A percentile compares a stretch with the other conserved stretches of the same genome.
These are phyloP conservation scores for Kluyveromyces wickerhamii DNA, from an alignment of 805 yeast genomes.

Conservation along the genomic window DNA sequence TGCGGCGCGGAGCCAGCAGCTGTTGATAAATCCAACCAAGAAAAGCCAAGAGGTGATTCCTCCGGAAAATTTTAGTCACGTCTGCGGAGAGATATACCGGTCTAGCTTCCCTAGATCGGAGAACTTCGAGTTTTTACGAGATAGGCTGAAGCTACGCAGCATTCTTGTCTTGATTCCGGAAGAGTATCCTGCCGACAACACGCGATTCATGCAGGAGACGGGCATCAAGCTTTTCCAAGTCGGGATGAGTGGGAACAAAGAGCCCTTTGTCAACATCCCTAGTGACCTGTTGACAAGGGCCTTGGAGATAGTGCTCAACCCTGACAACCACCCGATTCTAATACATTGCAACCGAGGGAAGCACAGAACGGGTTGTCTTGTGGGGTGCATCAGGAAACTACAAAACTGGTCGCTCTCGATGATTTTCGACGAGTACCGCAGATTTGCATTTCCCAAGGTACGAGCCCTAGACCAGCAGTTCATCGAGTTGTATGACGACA, in stretches of 20 bases:
- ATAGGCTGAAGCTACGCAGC: slow-evolving; percentile 53
- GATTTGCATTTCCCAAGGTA: slow-evolving; percentile 92
- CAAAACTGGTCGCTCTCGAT: slow-evolving; percentile 91
- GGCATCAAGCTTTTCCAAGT: slow-evolving; percentile 71
- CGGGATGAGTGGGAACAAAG: slow-evolving; percentile 93
- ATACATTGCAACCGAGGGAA: slow-evolving; percentile 96
- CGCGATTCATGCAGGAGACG: slow-evolving; percentile 50
- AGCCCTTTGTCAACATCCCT: slow-evolving; percentile 77
- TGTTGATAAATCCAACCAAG: slow-evolving; percentile 4
- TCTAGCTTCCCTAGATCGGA: slow-evolving; percentile 85
- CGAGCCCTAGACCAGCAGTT: slow-evolving; percentile 94
- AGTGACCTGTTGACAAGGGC: slow-evolving; percentile 69
- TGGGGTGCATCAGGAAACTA: slow-evolving; percentile 82
- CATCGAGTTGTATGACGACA: slow-evolving; percentile 78
- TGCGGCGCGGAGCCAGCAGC: slow-evolving; percentile 12
- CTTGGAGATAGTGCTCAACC: slow-evolving; percentile 69
- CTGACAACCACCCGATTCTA: slow-evolving; percentile 82
- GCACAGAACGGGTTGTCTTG: slow-evolving; percentile 93
- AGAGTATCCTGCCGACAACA: slow-evolving; percentile 75
- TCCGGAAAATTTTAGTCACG: slow-evolving; percentile 90
- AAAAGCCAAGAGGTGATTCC: slow-evolving; percentile 31
- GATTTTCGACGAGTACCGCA: slow-evolving; percentile 91
- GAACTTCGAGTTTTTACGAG: slow-evolving; percentile 63
- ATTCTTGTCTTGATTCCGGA: slow-evolving; percentile 85
- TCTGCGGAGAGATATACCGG: slow-evolving; percentile 70